Conservation (phyloP, 192 early-diverging fungal species). For the Coemansia sp. region DNA sequence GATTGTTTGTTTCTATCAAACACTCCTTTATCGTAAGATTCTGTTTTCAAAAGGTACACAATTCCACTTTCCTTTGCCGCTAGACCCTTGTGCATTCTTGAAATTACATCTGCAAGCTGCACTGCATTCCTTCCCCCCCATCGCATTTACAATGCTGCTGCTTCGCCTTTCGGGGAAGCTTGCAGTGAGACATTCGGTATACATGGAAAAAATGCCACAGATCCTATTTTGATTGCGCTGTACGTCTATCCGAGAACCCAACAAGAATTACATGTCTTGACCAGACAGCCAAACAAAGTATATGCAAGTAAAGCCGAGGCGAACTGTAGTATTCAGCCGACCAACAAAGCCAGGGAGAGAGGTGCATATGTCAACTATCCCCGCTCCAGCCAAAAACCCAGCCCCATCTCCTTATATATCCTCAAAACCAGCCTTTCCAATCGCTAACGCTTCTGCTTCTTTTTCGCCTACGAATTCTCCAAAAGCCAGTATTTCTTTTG, state of each 20-base stretch:
- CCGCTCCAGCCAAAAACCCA: background rate
- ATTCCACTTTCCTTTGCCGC: background rate
- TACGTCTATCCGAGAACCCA: background rate
- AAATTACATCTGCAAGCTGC: constrained; percentile 6
- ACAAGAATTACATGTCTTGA: constrained; percentile 3
- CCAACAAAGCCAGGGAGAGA: background rate
- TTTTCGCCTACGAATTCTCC: background rate
- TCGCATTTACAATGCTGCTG: constrained; percentile 4
- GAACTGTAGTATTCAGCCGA: constrained; percentile 1
- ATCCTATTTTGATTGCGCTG: background rate
- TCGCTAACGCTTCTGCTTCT: background rate
- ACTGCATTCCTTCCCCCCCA: constrained; percentile 2
- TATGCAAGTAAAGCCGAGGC: constrained; percentile 1
- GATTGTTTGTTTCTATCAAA: constrained; percentile 5
- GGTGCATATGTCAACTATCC: background rate
- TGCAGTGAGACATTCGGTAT: background rate
- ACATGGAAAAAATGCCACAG: background rate
- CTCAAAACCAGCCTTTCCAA: background rate
- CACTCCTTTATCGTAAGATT: background rate
- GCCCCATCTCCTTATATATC: background rate
- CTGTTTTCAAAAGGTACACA: background rate
- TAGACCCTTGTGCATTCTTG: background rate
- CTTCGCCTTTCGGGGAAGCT: background rate
- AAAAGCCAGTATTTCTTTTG: no score
- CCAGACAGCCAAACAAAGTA: background rate